Evolutionary conservation across 73 alveolate genomes (phyloP), one percentile per base, ranked within the genome.

Genomic region (Effrenium voratum): DNA sequence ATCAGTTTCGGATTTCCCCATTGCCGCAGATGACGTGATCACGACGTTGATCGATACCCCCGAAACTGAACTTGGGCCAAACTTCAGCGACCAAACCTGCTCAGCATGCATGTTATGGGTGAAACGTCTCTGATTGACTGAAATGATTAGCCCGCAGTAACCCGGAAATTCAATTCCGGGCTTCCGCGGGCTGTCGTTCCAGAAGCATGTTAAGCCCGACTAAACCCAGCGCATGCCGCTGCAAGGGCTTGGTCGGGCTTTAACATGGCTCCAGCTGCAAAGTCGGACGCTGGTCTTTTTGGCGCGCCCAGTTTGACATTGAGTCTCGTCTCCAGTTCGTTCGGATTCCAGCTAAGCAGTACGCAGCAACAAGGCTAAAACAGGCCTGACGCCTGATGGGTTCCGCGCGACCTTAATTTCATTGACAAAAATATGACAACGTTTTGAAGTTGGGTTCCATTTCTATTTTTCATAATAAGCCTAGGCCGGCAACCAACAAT

Each of bases 1-100:
- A n/a, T 34, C 81, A 70, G 81, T 70, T 70, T 70, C 81, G 47
- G 81, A 32, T 32, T 70, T 70, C 34, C 81, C 81, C 81, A 70
- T 46, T 70, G 81, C 81, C 26, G 81, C 81, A 70, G 46, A 34
- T 70, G 81, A 70, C 46, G 34, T 70, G 81, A 70, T 70, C 46
- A 70, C 30, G 81, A 70, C 3, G 81, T 70, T 36, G 30, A 60
- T 3, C 6, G 30, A 4, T 24, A 10, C 6, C 16, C 63, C 63
- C 63, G 63, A 52, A 52, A 52, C 63, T 52, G 63, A 52, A 52
- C 63, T 52, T 52, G 63, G 63, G 63, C 63, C 19, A 52, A 52
- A 52, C 63, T n/a, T n/a, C n/a, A n/a, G n/a, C n/a, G n/a, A n/a
- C n/a, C n/a, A n/a, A n/a, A n/a, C n/a, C n/a, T n/a, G n/a, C n/a